Conservation (phyloP, 139 green algal genomes). For the Ettlia oleoabundans region DNA sequence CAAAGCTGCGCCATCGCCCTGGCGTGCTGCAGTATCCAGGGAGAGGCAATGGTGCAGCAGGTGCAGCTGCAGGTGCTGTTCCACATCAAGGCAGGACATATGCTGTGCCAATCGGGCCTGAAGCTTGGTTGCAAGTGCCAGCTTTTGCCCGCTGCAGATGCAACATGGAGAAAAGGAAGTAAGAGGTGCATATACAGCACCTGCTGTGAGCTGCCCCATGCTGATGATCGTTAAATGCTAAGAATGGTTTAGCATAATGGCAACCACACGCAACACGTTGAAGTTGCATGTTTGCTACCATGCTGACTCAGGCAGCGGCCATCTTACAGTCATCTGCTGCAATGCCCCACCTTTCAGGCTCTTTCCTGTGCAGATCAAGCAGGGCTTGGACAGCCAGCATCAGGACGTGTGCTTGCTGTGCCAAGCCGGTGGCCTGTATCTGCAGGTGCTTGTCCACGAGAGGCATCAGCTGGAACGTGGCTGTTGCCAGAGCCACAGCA, state of each 20-base stretch:
- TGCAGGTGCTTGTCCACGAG: background rate
- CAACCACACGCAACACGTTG: background rate
- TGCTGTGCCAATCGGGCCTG: background rate
- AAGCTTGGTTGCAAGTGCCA: slow-evolving; percentile 28
- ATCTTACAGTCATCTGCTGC: too few relatives aligned
- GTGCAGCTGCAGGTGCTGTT: background rate
- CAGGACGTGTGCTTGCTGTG: slow-evolving; percentile 8
- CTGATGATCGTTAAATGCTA: too few relatives aligned
- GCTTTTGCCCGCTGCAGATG: background rate
- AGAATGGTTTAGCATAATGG: too few relatives aligned
- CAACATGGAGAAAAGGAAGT: too few relatives aligned
- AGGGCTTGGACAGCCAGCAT: slow-evolving; percentile 27
- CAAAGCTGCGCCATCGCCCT: background rate
- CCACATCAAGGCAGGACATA: background rate
- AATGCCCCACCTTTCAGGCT: slow-evolving; percentile 13
- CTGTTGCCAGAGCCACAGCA: slow-evolving; percentile 8
- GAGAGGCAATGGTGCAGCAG: slow-evolving; percentile 22
- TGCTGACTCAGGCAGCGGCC: too few relatives aligned
- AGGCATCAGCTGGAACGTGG: background rate
- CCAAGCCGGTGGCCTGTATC: background rate
- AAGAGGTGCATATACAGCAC: too few relatives aligned
- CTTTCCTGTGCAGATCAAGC: slow-evolving; percentile 18
- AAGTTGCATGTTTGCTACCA: background rate
- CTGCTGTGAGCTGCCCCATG: too few relatives aligned
- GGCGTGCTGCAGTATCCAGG: background rate